Conservation (phyloP, 2,329 filamentous ascomycete species). For the Fusarium marasasianum region DNA sequence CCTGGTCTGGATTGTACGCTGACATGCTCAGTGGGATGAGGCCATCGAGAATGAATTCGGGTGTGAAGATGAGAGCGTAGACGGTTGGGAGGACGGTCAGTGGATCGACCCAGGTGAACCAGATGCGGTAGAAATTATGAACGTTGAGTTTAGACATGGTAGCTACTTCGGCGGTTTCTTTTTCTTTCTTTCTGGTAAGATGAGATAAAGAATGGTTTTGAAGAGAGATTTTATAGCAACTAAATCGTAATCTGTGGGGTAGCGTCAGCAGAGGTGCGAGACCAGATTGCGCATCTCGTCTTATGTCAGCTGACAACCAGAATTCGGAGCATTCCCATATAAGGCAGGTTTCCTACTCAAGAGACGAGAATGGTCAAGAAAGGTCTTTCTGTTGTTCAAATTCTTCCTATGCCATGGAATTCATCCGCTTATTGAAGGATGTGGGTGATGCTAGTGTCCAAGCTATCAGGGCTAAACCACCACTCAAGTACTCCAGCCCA, state of each 20-base stretch:
- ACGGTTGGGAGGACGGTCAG: slow-evolving; percentile 21
- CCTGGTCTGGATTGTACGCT: slow-evolving; percentile 28
- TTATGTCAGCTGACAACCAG: background rate
- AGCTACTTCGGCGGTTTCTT: background rate
- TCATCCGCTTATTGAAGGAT: background rate
- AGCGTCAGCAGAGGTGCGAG: background rate
- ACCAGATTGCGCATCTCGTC: background rate
- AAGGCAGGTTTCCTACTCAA: background rate
- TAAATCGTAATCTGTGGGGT: background rate
- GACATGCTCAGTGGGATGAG: slow-evolving; percentile 27
- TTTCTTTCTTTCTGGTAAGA: background rate
- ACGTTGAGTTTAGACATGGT: slow-evolving; percentile 10
- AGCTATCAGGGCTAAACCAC: slow-evolving; percentile 12
- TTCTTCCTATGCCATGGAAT: background rate
- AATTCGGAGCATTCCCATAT: background rate
- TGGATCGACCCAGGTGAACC: slow-evolving; percentile 39
- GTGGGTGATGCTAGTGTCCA: slow-evolving; percentile 1
- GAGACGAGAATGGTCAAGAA: background rate
- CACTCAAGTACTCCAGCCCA: slow-evolving; percentile 13
- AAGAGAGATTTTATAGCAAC: background rate
- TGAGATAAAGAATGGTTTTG: fast-evolving
- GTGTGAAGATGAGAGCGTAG: slow-evolving; percentile 21
- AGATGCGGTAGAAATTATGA: slow-evolving; percentile 33
- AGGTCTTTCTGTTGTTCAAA: fast-evolving
- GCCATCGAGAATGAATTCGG: slow-evolving; percentile 29